phyloP scores from a whole-genome alignment of 1,139 yeast genomes.

The Saccharomyces uvarum region DNA sequence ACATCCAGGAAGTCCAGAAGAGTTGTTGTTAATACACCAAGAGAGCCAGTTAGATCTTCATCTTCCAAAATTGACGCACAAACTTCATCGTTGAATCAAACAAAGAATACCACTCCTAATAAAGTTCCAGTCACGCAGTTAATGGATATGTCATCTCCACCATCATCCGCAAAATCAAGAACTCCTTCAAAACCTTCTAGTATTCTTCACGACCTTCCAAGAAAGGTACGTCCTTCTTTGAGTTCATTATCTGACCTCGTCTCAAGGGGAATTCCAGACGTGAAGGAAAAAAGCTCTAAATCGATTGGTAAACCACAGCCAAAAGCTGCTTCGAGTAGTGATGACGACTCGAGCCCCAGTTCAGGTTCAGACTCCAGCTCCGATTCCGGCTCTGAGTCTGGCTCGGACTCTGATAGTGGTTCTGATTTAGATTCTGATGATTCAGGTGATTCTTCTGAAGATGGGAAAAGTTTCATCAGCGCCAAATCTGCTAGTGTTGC shows the following conservation, averaged over 20 bases:
- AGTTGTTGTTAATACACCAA: conserved; percentile 32
- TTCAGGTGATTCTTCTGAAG: conserved; percentile 17
- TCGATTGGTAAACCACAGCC: conserved; percentile 29
- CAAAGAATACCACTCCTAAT: conserved; percentile 10
- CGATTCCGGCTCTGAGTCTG: conserved; percentile 21
- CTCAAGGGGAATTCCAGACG: conserved; percentile 56
- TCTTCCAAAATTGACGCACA: background rate
- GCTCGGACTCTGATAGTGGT: conserved; percentile 24
- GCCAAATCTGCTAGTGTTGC: conserved; percentile 38
- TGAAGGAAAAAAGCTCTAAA: conserved; percentile 37
- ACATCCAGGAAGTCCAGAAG: conserved; percentile 29
- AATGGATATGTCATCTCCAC: conserved; percentile 15
- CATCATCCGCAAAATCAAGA: conserved; percentile 5
- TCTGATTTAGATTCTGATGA: conserved; percentile 14
- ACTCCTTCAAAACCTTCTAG: conserved; percentile 11
- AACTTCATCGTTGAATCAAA: background rate
- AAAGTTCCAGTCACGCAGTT: conserved; percentile 16
- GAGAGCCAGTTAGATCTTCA: conserved; percentile 4
- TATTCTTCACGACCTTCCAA: conserved; percentile 15
- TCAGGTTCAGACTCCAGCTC: conserved; percentile 23
- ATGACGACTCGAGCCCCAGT: conserved; percentile 22
- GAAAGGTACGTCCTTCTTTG: conserved; percentile 35
- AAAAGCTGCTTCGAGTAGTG: conserved; percentile 30
- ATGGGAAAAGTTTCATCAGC: conserved; percentile 33
- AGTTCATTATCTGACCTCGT: conserved; percentile 53